Conservation (phyloP, 148 eudicot species). For the Amaranthus palmeri region DNA sequence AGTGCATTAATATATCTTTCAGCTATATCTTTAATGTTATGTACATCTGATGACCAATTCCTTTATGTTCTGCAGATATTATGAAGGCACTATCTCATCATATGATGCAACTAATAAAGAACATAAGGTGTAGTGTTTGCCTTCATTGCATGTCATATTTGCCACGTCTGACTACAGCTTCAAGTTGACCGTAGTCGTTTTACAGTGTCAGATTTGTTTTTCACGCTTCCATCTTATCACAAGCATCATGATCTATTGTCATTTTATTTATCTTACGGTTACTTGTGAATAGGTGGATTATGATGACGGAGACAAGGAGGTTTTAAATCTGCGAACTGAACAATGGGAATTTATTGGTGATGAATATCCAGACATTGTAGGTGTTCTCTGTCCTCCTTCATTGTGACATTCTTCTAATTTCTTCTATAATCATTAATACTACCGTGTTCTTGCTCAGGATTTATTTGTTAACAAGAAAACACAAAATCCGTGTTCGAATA, state of each 20-base stretch:
- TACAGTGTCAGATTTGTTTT: neutral
- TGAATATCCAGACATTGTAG: slow-evolving; percentile 24
- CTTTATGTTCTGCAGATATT: slow-evolving; percentile 41
- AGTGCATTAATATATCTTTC: too few species aligned
- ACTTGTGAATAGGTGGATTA: slow-evolving; percentile 32
- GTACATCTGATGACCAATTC: neutral
- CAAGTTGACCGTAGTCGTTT: neutral
- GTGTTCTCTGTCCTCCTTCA: slow-evolving; percentile 2
- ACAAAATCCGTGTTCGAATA: slow-evolving; percentile 10
- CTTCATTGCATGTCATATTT: neutral
- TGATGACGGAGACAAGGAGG: slow-evolving; percentile 58
- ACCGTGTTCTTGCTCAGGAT: slow-evolving; percentile 17
- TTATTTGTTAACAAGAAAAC: slow-evolving; percentile 10
- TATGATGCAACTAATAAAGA: slow-evolving; percentile 41
- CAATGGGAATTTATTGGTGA: slow-evolving; percentile 39
- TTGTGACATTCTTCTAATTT: neutral
- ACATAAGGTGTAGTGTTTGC: slow-evolving; percentile 46
- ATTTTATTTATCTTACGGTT: slow-evolving; percentile 12
- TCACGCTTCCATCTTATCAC: neutral
- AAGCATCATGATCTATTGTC: neutral
- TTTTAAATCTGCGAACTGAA: slow-evolving; percentile 42
- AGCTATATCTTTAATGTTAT: neutral
- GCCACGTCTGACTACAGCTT: neutral
- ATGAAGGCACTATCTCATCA: slow-evolving; percentile 49
- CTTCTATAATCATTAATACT: neutral